Evolutionary conservation across 805 yeast genomes (phyloP).

Genomic region (Cyberlindnera lachancei): DNA sequence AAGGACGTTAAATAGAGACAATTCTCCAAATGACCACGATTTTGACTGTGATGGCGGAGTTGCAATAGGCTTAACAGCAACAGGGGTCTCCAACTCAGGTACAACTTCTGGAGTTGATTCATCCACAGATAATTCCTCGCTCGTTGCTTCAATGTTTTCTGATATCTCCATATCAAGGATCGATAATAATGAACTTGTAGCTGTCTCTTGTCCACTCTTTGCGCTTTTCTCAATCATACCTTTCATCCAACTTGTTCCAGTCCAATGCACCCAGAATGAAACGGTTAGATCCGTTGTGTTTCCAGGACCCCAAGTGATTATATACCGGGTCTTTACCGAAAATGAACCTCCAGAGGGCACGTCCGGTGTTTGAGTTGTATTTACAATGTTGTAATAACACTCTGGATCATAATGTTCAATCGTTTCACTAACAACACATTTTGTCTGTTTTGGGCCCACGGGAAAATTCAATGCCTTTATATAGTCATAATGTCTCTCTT

Average conservation of each 20-base stretch:
- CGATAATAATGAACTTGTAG: conserved; percentile 40
- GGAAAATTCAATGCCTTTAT: conserved; percentile 70
- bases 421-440: conserved; percentile 55
- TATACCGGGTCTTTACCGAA: conserved; percentile 63
- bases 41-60: not conserved
- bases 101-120: conserved; percentile 1
- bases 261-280: conserved; percentile 83
- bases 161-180: conserved; percentile 21
- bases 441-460: conserved; percentile 90
- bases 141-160: conserved; percentile 11
- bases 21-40: no score
- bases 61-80: not conserved
- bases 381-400: conserved; percentile 50
- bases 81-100: not conserved
- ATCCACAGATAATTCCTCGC: conserved; percentile 8
- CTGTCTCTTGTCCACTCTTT: conserved; percentile 66
- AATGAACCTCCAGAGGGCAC: conserved; percentile 91
- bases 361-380: conserved; percentile 75
- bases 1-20: conserved; percentile 9
- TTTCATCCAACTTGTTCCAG: conserved; percentile 87
- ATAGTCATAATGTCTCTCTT: conserved; percentile 54
- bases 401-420: conserved; percentile 48
- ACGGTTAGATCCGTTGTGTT: conserved; percentile 53
- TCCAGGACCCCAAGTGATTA: conserved; percentile 65
- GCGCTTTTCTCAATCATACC: conserved; percentile 83